Evolutionary conservation across 805 yeast genomes (phyloP), one percentile per base, ranked within the genome.

Genomic region (Cyberlindnera xylosilytica): DNA sequence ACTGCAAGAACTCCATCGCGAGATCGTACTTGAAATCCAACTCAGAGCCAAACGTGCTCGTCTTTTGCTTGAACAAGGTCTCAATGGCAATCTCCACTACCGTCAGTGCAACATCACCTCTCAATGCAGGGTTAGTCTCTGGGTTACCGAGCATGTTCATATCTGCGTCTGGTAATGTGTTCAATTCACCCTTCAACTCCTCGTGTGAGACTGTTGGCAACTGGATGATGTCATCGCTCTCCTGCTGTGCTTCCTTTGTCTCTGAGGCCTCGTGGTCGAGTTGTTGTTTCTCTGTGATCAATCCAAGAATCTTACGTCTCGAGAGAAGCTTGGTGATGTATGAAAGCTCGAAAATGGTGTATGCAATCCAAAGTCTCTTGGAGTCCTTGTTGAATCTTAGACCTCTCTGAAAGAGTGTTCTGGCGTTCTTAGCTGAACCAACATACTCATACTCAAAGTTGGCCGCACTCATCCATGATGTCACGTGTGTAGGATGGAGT

Each of bases 381-480:
- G 82, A 76, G 38, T 86, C 90, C 2, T 83, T 74, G 58, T 91
- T 91, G 62, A 93, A 85, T 61, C 95, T 74, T 31, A 93, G 70
- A 24, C 84, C 95, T 51, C 85, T 78, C 63, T 90, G 97, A 62
- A 89, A 80, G 20, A 93, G 72, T 9, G 79, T 78, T 62, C 99
- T 76, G 18, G 97, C 90, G 35, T 95, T 90, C 58, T 83, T 81
- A 34, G 95, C 87, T 54, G 89, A 85, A 31, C 91, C 86, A 63
- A 93, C 88, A 22, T 76, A 77, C 53, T 91, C 97, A 56, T 87
- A 83, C 65, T 93, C 98, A 64, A 87, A 88, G 59, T 87, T 87
- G 23, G 97, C 97, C 19, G 97, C 97, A 56, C 87, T 78, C 33
- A 93, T 78, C 99, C 99, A 93, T 15, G 91, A 85, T 53, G 83